phyloP scores from a whole-genome alignment of 768 basidiomycete genomes.

The Collybia sp. region DNA sequence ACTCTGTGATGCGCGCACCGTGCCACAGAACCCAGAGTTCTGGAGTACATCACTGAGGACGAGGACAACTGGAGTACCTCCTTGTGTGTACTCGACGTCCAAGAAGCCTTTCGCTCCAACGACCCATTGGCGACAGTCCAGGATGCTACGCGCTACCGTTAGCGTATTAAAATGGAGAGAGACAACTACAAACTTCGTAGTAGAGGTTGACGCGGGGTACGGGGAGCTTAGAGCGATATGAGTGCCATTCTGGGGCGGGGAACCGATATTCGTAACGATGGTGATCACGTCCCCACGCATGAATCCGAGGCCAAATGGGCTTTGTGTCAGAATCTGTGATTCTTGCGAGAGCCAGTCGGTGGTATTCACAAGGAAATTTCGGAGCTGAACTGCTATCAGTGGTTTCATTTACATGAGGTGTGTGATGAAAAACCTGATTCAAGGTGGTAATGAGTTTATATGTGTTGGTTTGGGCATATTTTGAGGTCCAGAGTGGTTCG shows the following conservation, averaged over 20 bases:
- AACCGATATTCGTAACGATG: slow-evolving; percentile 68
- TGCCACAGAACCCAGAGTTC: slow-evolving; percentile 35
- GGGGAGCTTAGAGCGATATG: slow-evolving; percentile 54
- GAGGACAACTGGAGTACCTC: slow-evolving; percentile 58
- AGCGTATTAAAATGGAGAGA: background rate
- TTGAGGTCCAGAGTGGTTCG: slow-evolving; percentile 70
- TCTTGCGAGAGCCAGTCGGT: slow-evolving; percentile 52
- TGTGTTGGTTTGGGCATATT: slow-evolving; percentile 52
- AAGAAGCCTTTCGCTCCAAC: slow-evolving; percentile 65
- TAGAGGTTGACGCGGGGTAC: slow-evolving; percentile 40
- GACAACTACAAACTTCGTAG: slow-evolving; percentile 46
- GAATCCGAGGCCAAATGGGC: slow-evolving; percentile 51
- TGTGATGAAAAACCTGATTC: slow-evolving; percentile 41
- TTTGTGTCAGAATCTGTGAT: slow-evolving; percentile 46
- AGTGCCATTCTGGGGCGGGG: slow-evolving; percentile 60
- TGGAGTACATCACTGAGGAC: slow-evolving; percentile 32
- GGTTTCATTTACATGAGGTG: background rate
- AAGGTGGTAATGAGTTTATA: slow-evolving; percentile 57
- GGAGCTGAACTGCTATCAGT: slow-evolving; percentile 35
- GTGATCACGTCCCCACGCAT: slow-evolving; percentile 61
- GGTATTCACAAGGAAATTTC: slow-evolving; percentile 55
- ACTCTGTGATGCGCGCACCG: background rate
- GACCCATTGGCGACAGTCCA: slow-evolving; percentile 63
- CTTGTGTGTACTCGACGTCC: slow-evolving; percentile 56
- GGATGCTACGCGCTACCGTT: slow-evolving; percentile 33